Base-by-base conservation (phyloP, 441 rosid genomes). In the Omphalea diandra region DNA sequence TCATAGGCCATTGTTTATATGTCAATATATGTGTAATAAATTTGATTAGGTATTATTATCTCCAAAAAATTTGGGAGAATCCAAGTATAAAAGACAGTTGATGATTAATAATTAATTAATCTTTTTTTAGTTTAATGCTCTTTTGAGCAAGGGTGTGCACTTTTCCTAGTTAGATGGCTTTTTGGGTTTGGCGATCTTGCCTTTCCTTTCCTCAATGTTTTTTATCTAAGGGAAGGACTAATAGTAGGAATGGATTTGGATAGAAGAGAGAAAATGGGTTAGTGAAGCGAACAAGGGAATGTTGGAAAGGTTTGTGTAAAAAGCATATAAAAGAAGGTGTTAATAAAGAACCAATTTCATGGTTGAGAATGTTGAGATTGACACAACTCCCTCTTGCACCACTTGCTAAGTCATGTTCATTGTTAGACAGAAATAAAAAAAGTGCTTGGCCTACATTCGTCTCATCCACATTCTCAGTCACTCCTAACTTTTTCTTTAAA, bases 391-490 rank as follows among this genome's bases (percentile, higher is more conserved):
- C 27, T 43, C 63, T 59, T 64, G 32, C 67, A 15, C 77, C 71
- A 69, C 74, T 64, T 33, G 71, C 67, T 3, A 43, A 18, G 67
- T 68, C 71, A 58, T 15, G 3, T 15, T 69, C 71, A 64, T 32
- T 44, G 43, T 8, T 50, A 43, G 46, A 40, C 17, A 62, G 24
- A n/a, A n/a, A n/a, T n/a, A n/a, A n/a, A n/a, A n/a, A 62, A 50
- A 55, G 65, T 29, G 32, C 33, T 29, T 38, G 61, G 72, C 46
- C 73, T 59, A 62, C 32, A 40, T 68, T 53, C 49, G 7, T 67
- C 33, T 38, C 15, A 71, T 65, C 24, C 43, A 3, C 22, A 27
- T 5, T 3, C 27, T 53, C 58, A 20, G 15, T 3, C 53, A 7
- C 32, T 22, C 7, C 14, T 17, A 24, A 4, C 8, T 59, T 59